Evolutionary conservation across 1,284 basidiomycete genomes (phyloP).

Genomic region (Fistulinella cinereoalba): DNA sequence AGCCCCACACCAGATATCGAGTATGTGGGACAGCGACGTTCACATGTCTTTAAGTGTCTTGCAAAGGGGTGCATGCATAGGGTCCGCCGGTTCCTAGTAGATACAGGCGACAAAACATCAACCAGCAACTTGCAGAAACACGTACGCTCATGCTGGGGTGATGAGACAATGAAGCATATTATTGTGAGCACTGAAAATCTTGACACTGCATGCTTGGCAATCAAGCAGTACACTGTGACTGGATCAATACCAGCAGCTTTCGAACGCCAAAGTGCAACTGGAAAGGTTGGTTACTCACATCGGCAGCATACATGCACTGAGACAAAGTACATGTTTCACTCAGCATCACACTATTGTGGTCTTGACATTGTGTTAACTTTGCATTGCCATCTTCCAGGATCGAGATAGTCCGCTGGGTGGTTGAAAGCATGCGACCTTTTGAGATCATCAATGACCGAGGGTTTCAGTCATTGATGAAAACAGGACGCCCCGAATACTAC

Average conservation of each 20-base stretch:
- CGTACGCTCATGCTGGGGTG: neutral
- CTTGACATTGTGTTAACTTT: no score
- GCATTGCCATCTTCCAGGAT: slow-evolving; percentile 6
- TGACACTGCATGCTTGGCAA: no score
- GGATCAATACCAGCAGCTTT: neutral
- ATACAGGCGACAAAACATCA: neutral
- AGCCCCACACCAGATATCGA: neutral
- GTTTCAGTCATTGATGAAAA: no score
- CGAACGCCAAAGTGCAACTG: neutral
- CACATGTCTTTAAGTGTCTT: neutral
- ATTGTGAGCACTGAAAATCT: no score
- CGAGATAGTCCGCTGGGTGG: slow-evolving; percentile 9
- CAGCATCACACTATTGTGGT: no score
- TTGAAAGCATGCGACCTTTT: slow-evolving; percentile 4
- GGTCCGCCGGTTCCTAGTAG: neutral
- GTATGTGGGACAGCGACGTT: neutral
- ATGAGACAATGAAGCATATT: neutral
- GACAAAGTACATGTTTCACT: slow-evolving; percentile 13
- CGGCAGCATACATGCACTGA: slow-evolving; percentile 13
- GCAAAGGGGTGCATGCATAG: neutral
- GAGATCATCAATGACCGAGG: slow-evolving; percentile 8
- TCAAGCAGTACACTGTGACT: neutral
- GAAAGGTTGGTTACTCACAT: neutral
- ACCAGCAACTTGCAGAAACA: neutral
- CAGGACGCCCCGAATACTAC: slow-evolving; percentile 7